Evolutionary conservation across 768 basidiomycete species (phyloP), one percentile per base, ranked within the genome.

Genomic region (Clitopilus passeckerianus): DNA sequence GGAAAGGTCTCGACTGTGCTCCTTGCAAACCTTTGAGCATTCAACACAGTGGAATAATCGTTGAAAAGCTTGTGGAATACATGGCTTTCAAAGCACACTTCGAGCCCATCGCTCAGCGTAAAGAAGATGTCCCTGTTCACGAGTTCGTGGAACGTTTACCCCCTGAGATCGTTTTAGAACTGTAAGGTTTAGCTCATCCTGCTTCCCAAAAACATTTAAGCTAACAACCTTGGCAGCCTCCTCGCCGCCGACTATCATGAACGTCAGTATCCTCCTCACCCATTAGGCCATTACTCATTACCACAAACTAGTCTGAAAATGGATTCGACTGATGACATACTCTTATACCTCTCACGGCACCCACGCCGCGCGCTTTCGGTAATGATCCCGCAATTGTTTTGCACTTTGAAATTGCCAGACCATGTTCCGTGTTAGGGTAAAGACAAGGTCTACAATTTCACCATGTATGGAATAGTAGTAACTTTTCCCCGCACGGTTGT

Each of bases 61-160:
- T 92, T 1, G 91, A 95, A 73, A 95, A 93, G 68, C 78, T 96
- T 56, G 80, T 93, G 43, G 95, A 98, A 71, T 97, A 93, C 68
- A 90, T 96, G 75, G 77, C 83, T 33, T 95, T 90, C 79, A 95
- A 90, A 73, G 77, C 85, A 0, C 80, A 93, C 61, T 93, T 92
- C 68, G 85, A 88, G 61, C 80, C 81, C n/a, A 77, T 75, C 1
- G 83, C 81, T 0, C 75, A 84, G 6, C 16, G 46, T 12, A 91
- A 87, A 63, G 92, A 94, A 65, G 91, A 93, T 54, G 76, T 90
- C 20, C 92, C 93, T 3, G 67, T 83, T 1, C 76, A 80, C 20
- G 94, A 97, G 64, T 89, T 94, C 63, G 72, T 81, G 62, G 93
- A 95, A 63, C 82, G 95, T 18, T 81, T 98, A 55, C 86, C 87